A percentile compares a stretch with the other conserved stretches of the same genome.
Evolutionary conservation across 805 yeast species (phyloP).

Genomic region (Debaryomyces tyrocola): DNA sequence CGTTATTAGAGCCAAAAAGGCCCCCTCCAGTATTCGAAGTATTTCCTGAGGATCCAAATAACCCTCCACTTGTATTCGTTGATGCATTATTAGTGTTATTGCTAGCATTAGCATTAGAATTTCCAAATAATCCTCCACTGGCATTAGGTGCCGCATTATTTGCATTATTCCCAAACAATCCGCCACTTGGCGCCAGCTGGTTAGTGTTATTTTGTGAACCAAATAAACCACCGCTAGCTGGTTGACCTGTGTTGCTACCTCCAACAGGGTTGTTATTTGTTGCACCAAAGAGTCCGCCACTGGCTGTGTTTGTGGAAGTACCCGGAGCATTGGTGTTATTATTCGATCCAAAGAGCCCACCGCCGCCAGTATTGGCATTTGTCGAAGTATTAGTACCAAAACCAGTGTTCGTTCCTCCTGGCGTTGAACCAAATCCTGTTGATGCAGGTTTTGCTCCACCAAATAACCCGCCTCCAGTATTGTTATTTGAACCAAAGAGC

Average conservation of each 20-base stretch:
- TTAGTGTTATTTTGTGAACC: constrained; percentile 5
- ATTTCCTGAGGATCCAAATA: constrained; percentile 11
- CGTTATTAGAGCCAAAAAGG: constrained; percentile 19
- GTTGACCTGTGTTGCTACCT: background rate
- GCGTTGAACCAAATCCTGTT: background rate
- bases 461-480: constrained; percentile 13
- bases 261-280: background rate
- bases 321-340: background rate
- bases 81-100: background rate
- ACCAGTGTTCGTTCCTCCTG: constrained; percentile 1
- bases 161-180: constrained; percentile 10
- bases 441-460: constrained; percentile 11
- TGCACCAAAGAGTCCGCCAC: constrained; percentile 5
- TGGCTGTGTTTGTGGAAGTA: background rate
- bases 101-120: background rate
- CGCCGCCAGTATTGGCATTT: constrained; percentile 8
- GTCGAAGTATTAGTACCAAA: background rate
- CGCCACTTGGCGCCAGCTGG: background rate
- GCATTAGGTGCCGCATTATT: background rate
- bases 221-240: constrained; percentile 4
- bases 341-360: constrained; percentile 19
- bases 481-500: constrained; percentile 5
- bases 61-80: constrained; percentile 1
- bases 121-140: constrained; percentile 23
- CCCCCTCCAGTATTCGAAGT: constrained; percentile 11